Evolutionary conservation across 2,329 filamentous ascomycete genomes (phyloP).

Genomic region (Diaporthe aspalathi): DNA sequence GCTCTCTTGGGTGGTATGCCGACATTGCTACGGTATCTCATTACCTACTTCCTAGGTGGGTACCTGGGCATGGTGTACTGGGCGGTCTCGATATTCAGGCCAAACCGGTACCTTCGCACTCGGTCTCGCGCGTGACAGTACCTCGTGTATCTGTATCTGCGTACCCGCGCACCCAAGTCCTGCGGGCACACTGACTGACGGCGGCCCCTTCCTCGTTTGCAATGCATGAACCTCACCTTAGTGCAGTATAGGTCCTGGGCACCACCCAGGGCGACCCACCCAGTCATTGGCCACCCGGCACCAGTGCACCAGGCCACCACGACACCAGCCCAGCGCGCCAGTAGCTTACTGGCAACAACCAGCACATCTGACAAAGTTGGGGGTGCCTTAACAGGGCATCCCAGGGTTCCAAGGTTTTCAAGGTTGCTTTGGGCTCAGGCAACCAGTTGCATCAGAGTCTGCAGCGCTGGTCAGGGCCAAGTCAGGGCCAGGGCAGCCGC

Average conservation of each 20-base stretch:
- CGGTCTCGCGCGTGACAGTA: neutral
- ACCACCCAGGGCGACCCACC: neutral
- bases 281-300: neutral
- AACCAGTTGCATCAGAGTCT: slow-evolving; percentile 28
- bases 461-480: slow-evolving; percentile 20
- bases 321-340: neutral
- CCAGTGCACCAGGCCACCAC: neutral
- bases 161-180: neutral
- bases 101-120: neutral
- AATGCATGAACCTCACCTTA: slow-evolving; percentile 24
- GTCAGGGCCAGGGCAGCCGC: neutral
- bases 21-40: neutral
- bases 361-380: slow-evolving; percentile 19
- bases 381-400: slow-evolving; percentile 24
- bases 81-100: neutral
- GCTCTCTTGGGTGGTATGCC: neutral
- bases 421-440: slow-evolving; percentile 12
- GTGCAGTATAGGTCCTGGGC: neutral
- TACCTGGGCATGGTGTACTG: neutral
- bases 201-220: slow-evolving; percentile 26
- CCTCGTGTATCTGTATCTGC: neutral
- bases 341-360: neutral
- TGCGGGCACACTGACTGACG: slow-evolving; percentile 16
- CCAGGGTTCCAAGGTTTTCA: slow-evolving; percentile 19
- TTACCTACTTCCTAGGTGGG: too few relatives aligned